Percentiles rank a stretch among this genome's conserved stretches.
Evolutionary conservation across 495 filamentous ascomycete species (phyloP).

Genomic region (Penicillium canariense): DNA sequence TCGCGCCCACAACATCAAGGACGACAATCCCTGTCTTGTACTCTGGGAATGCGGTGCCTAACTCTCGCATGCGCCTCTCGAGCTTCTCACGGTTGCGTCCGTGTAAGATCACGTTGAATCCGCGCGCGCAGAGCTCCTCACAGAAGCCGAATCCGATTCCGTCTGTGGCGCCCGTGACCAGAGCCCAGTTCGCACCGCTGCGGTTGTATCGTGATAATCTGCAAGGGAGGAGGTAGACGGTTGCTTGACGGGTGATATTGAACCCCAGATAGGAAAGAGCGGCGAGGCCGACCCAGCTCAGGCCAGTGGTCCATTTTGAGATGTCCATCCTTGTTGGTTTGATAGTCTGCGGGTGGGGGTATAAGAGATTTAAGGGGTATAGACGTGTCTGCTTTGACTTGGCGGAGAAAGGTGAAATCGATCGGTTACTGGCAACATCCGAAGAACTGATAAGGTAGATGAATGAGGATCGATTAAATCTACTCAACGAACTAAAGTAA

Average conservation of each 20-base stretch:
- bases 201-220: slow-evolving; percentile 20
- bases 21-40: slow-evolving; percentile 25
- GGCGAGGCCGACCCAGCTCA: slow-evolving; percentile 18
- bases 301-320: slow-evolving; percentile 3
- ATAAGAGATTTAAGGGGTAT: background rate
- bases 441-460: background rate
- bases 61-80: slow-evolving; percentile 20
- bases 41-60: slow-evolving; percentile 31
- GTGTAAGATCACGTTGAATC: slow-evolving; percentile 59
- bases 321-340: slow-evolving; percentile 3
- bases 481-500: no score
- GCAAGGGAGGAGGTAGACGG: slow-evolving; percentile 20
- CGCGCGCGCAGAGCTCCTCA: slow-evolving; percentile 47
- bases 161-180: slow-evolving; percentile 58
- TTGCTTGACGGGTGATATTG: slow-evolving; percentile 20
- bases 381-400: background rate
- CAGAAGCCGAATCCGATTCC: slow-evolving; percentile 56
- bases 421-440: background rate
- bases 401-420: background rate
- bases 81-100: slow-evolving; percentile 53
- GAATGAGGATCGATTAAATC: background rate
- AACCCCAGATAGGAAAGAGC: slow-evolving; percentile 13
- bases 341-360: no score
- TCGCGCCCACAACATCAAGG: slow-evolving; percentile 30
- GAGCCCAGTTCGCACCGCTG: slow-evolving; percentile 44